Evolutionary conservation across 805 yeast species (phyloP).

Genomic region (Starmerella etchellsii): DNA sequence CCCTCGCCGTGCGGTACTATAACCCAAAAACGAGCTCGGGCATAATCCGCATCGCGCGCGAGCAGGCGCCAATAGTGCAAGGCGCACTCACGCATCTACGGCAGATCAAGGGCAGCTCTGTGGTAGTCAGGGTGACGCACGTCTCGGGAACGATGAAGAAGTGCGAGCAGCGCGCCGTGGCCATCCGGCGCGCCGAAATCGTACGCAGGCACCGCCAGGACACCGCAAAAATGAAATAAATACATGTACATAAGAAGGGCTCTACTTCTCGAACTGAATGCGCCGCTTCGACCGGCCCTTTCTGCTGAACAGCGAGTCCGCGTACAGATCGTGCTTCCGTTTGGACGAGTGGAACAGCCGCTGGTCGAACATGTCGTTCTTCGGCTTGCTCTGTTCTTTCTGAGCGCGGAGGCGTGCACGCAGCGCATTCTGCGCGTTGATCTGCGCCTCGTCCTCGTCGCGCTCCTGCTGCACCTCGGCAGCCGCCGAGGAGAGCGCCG

Average conservation of each 20-base stretch:
- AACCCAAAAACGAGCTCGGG: constrained; percentile 74
- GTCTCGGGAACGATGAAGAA: constrained; percentile 82
- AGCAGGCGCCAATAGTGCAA: constrained; percentile 45
- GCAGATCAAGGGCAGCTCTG: constrained; percentile 36
- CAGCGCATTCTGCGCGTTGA: constrained; percentile 28
- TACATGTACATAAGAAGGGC: not conserved
- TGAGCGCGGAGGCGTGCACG: constrained; percentile 30
- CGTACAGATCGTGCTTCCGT: constrained; percentile 36
- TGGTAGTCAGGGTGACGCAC: constrained; percentile 49
- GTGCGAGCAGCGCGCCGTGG: constrained; percentile 58
- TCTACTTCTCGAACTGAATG: constrained; percentile 36
- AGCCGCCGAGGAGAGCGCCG: constrained; percentile 63
- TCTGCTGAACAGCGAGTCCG: constrained; percentile 40
- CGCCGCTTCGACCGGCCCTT: constrained; percentile 31
- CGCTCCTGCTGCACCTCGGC: constrained; percentile 42
- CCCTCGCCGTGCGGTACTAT: constrained; percentile 61
- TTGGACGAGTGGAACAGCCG: constrained; percentile 41
- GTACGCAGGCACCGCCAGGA: too few relatives aligned
- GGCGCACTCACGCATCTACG: constrained; percentile 44
- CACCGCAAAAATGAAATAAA: too few relatives aligned
- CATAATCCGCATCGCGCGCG: constrained; percentile 62
- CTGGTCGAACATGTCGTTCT: constrained; percentile 44
- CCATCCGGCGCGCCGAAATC: constrained; percentile 19
- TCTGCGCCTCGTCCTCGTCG: not conserved
- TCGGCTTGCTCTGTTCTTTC: not conserved